Evolutionary conservation across 2,329 filamentous ascomycete species (phyloP).

Genomic region (Aspergillus felis): DNA sequence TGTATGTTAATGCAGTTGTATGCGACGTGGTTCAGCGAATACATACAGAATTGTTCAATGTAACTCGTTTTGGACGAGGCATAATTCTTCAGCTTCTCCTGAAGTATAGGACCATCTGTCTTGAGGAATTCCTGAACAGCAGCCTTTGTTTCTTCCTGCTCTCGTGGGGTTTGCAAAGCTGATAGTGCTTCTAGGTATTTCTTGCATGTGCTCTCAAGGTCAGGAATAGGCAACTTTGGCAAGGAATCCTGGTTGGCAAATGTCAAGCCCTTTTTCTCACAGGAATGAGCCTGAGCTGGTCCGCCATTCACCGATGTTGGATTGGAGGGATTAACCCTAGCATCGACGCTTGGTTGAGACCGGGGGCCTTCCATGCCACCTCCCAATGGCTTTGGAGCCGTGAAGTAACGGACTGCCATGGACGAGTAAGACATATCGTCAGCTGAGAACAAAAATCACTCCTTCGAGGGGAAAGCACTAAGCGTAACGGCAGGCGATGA

Average conservation of each 20-base stretch:
- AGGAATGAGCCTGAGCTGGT: constrained; percentile 40
- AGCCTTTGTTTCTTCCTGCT: constrained; percentile 75
- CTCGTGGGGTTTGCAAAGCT: constrained; percentile 74
- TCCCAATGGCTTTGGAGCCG: constrained; percentile 67
- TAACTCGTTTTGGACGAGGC: constrained; percentile 89
- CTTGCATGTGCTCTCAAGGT: constrained; percentile 71
- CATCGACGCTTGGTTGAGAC: constrained; percentile 24
- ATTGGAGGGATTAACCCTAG: constrained; percentile 15
- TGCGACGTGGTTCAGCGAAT: neutral
- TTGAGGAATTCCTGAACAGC: constrained; percentile 81
- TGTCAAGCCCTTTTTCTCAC: constrained; percentile 67
- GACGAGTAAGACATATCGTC: constrained; percentile 56
- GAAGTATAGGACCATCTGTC: constrained; percentile 74
- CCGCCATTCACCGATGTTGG: constrained; percentile 12
- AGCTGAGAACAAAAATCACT: constrained; percentile 34
- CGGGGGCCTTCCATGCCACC: constrained; percentile 56
- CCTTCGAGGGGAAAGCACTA: constrained; percentile 39
- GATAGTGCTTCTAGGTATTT: constrained; percentile 76
- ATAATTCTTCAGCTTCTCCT: constrained; percentile 87
- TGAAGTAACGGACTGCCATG: constrained; percentile 67
- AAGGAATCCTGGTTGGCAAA: constrained; percentile 85
- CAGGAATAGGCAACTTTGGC: constrained; percentile 88
- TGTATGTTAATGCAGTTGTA: constrained; percentile 5
- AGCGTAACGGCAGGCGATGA: constrained; percentile 71
- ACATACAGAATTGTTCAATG: constrained; percentile 96